Percentiles rank a stretch among this genome's conserved stretches.
Conservation (phyloP, 805 yeast genomes). For the Saccharomycopsis fermentans region DNA sequence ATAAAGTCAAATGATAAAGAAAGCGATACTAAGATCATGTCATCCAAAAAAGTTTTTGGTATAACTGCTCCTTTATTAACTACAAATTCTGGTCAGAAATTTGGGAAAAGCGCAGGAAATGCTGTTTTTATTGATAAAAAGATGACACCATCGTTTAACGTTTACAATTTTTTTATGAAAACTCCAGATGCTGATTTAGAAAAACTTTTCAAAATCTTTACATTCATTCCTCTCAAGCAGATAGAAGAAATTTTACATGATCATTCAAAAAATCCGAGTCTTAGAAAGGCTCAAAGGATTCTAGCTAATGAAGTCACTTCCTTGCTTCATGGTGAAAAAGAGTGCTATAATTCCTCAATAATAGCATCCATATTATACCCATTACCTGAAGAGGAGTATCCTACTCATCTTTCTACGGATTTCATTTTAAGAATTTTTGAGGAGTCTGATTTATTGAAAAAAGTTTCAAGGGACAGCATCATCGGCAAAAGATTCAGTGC, state of each 20-base stretch:
- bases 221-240: slow-evolving; percentile 57
- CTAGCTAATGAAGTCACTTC: slow-evolving; percentile 71
- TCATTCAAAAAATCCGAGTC: slow-evolving; percentile 52
- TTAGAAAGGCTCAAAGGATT: slow-evolving; percentile 60
- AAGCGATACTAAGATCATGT: slow-evolving; percentile 17
- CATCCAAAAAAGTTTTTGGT: slow-evolving; percentile 44
- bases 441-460: slow-evolving; percentile 44
- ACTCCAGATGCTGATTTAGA: slow-evolving; percentile 67
- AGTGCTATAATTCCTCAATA: slow-evolving; percentile 55
- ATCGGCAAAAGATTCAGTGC: slow-evolving; percentile 37
- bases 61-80: slow-evolving; percentile 85
- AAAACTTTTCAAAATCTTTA: slow-evolving; percentile 62
- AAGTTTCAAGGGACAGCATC: slow-evolving; percentile 28
- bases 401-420: slow-evolving; percentile 36
- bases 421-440: slow-evolving; percentile 46
- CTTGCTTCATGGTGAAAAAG: slow-evolving; percentile 74
- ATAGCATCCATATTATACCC: slow-evolving; percentile 63
- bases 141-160: slow-evolving; percentile 69
- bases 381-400: slow-evolving; percentile 38
- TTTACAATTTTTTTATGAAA: slow-evolving; percentile 80
- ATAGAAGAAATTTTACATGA: slow-evolving; percentile 42
- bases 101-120: slow-evolving; percentile 96
- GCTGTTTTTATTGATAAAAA: slow-evolving; percentile 76
- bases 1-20: not conserved
- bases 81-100: slow-evolving; percentile 82